Evolutionary conservation across 352 stramenopile genomes (phyloP).

Genomic region (Phytophthora europaea): DNA sequence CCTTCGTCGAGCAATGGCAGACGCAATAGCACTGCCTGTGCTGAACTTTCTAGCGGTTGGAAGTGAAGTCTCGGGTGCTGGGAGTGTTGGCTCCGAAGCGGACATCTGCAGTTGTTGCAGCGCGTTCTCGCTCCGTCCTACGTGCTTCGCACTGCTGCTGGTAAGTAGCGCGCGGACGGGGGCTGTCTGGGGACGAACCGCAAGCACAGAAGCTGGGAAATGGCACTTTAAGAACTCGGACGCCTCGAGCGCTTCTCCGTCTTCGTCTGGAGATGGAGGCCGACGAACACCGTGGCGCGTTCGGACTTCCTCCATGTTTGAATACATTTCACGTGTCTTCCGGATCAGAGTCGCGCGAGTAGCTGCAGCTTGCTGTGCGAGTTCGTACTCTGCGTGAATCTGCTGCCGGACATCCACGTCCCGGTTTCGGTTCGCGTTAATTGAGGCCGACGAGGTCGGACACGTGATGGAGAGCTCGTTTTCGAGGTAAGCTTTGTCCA

Average conservation of each 20-base stretch:
- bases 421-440: slow-evolving; percentile 13
- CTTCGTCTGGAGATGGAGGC: slow-evolving; percentile 5
- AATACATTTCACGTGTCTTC: slow-evolving; percentile 68
- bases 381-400: slow-evolving; percentile 45
- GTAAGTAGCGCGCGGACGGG: slow-evolving; percentile 26
- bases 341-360: slow-evolving; percentile 56
- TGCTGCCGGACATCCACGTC: slow-evolving; percentile 52
- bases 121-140: slow-evolving; percentile 15
- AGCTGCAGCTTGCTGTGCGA: slow-evolving; percentile 50
- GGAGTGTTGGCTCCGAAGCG: slow-evolving; percentile 21
- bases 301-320: slow-evolving; percentile 47
- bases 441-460: slow-evolving; percentile 23
- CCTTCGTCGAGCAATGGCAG: slow-evolving; percentile 16
- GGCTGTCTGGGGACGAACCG: slow-evolving; percentile 58
- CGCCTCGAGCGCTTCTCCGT: slow-evolving; percentile 36
- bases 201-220: slow-evolving; percentile 44
- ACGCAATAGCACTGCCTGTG: background rate
- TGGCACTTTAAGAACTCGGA: slow-evolving; percentile 68
- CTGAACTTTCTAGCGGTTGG: background rate
- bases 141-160: slow-evolving; percentile 7
- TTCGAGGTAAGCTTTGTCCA: slow-evolving; percentile 72
- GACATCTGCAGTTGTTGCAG: slow-evolving; percentile 16
- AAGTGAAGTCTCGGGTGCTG: background rate
- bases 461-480: slow-evolving; percentile 61
- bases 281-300: slow-evolving; percentile 13